These are phyloP conservation scores for Penicillium aurantiogriseum DNA, from an alignment of 2,329 filamentous ascomycete species.

Conservation along the genomic window DNA sequence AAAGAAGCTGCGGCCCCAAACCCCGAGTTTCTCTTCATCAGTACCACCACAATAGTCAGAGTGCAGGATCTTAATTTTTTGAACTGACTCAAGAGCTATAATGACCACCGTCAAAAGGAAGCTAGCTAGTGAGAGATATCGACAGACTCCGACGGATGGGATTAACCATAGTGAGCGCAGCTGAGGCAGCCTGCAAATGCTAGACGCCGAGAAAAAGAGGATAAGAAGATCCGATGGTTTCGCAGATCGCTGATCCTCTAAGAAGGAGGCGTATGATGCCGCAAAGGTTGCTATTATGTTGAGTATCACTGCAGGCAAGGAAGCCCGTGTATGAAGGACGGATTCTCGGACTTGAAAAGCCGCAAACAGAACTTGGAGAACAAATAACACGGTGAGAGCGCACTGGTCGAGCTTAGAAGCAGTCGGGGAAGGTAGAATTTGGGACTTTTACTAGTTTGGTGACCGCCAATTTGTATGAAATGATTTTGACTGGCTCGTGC, in stretches of 20 bases:
- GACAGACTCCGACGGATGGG: background rate
- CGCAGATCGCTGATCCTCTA: conserved; percentile 2
- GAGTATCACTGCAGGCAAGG: background rate
- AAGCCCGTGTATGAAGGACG: background rate
- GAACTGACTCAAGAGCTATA: background rate
- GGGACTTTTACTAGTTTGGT: background rate
- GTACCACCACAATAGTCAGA: background rate
- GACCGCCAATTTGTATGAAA: background rate
- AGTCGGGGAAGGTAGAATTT: background rate
- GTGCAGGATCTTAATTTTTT: background rate
- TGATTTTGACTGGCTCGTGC: background rate
- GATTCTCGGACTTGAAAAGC: background rate
- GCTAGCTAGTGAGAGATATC: background rate
- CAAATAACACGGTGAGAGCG: background rate
- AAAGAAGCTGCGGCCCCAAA: background rate
- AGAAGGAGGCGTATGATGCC: background rate
- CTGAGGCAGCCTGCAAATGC: conserved; percentile 1
- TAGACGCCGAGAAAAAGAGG: conserved; percentile 8
- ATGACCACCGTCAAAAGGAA: background rate
- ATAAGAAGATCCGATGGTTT: conserved; percentile 4
- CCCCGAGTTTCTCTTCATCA: background rate
- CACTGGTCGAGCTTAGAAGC: background rate
- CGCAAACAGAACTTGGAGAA: background rate
- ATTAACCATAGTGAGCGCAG: conserved; percentile 8
- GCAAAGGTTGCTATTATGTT: background rate